Conservation (phyloP, 75 land plant species). For the Selaginella moellendorffii region DNA sequence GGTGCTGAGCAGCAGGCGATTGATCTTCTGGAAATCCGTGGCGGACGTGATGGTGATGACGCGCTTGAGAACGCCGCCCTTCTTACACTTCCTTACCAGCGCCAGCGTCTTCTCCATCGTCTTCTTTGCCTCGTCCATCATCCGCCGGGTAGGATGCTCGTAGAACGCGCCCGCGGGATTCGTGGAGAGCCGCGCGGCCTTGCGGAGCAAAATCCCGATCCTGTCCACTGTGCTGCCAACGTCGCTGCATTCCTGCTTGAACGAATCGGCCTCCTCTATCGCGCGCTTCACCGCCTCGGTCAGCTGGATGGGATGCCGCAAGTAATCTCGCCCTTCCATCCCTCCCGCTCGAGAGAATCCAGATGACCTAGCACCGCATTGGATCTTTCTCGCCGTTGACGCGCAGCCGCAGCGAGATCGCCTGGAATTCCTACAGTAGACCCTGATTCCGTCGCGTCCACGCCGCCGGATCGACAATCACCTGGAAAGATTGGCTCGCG, state of each 20-base stretch:
- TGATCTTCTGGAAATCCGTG: slow-evolving; percentile 44
- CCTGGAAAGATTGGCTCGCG: too few species aligned
- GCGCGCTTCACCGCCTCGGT: slow-evolving; percentile 37
- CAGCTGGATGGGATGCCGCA: slow-evolving; percentile 31
- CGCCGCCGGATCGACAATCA: too few species aligned
- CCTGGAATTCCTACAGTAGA: too few species aligned
- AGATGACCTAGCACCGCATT: too few species aligned
- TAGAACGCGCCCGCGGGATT: slow-evolving; percentile 17
- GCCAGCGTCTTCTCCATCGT: slow-evolving; percentile 39
- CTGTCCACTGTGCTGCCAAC: slow-evolving; percentile 31
- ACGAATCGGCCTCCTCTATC: slow-evolving; percentile 37
- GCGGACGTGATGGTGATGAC: slow-evolving; percentile 31
- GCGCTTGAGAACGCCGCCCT: slow-evolving; percentile 33
- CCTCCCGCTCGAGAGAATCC: too few species aligned
- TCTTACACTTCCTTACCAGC: slow-evolving; percentile 44
- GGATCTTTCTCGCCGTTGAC: too few species aligned
- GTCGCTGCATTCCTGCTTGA: slow-evolving; percentile 50
- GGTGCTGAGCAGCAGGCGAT: slow-evolving; percentile 34
- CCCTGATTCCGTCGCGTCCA: too few species aligned
- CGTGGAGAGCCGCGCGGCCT: slow-evolving; percentile 18
- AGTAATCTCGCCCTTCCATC: slow-evolving; percentile 26
- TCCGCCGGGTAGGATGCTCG: slow-evolving; percentile 55
- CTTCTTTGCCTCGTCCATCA: slow-evolving; percentile 34
- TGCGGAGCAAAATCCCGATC: slow-evolving; percentile 34
- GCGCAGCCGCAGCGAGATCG: too few species aligned